A percentile compares a stretch with the other conserved stretches of the same genome.
These are phyloP conservation scores for Wickerhamiella shivajii DNA, from an alignment of 805 yeast species.

Conservation along the genomic window DNA sequence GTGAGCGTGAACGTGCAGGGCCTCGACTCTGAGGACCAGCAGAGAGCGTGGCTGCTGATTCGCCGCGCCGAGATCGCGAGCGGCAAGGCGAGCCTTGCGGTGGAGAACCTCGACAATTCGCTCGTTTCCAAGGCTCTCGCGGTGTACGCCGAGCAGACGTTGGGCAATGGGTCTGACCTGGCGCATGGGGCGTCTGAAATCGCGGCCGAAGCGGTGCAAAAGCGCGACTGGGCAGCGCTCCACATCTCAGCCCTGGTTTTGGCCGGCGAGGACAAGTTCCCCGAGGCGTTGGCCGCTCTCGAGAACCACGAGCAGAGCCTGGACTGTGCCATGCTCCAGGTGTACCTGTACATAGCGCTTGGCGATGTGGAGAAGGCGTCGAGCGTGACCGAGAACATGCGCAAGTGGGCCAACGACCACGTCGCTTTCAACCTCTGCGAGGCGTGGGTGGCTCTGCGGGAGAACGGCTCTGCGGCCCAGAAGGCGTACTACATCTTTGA, in stretches of 20 bases:
- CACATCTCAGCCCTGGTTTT: constrained; percentile 31
- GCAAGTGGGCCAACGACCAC: constrained; percentile 49
- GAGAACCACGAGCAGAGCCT: constrained; percentile 28
- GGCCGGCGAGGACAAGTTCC: constrained; percentile 28
- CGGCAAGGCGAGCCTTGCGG: constrained; percentile 23
- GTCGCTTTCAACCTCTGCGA: constrained; percentile 66
- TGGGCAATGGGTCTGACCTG: constrained; percentile 17
- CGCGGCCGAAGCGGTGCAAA: constrained; percentile 14
- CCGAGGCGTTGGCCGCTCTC: constrained; percentile 30
- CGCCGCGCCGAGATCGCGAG: constrained; percentile 26
- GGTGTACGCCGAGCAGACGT: constrained; percentile 19
- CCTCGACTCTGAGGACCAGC: constrained; percentile 15
- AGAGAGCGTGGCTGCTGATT: constrained; percentile 23
- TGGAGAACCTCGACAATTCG: constrained; percentile 17
- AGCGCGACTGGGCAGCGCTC: constrained; percentile 22
- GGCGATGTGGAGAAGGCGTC: constrained; percentile 33
- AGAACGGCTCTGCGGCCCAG: constrained; percentile 26
- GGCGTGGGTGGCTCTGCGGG: constrained; percentile 46
- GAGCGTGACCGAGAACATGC: constrained; percentile 31
- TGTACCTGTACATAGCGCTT: constrained; percentile 28
- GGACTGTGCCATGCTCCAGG: constrained; percentile 26
- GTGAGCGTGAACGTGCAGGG: constrained; percentile 18
- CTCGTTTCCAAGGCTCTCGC: constrained; percentile 18
- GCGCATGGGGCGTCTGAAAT: constrained; percentile 11
- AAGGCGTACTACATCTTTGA: constrained; percentile 38